phyloP scores from a whole-genome alignment of 371 early-diverging fungal genomes.

The Mucor sp. region DNA sequence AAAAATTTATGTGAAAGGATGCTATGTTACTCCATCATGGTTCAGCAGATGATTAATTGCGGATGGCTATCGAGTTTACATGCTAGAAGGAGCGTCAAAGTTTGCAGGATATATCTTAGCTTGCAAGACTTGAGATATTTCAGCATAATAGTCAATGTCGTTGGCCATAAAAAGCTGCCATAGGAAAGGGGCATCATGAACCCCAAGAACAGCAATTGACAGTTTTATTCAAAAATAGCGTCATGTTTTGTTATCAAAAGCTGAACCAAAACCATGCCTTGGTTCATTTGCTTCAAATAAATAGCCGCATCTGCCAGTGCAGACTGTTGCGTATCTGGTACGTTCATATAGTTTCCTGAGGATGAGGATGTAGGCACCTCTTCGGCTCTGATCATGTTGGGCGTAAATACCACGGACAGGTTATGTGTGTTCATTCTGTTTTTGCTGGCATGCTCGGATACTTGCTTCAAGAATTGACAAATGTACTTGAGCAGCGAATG shows the following conservation, averaged over 20 bases:
- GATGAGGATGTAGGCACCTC: slow-evolving; percentile 30
- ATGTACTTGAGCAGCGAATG: slow-evolving; percentile 60
- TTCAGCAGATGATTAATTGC: too few relatives aligned
- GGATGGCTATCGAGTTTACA: too few relatives aligned
- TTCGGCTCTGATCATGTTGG: slow-evolving; percentile 78
- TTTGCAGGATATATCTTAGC: too few relatives aligned
- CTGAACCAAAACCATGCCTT: slow-evolving; percentile 33
- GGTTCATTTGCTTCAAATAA: slow-evolving; percentile 37
- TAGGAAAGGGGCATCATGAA: too few relatives aligned
- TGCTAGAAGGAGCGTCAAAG: too few relatives aligned
- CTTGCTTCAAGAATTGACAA: slow-evolving; percentile 63
- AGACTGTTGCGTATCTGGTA: slow-evolving; percentile 24
- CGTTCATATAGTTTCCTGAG: slow-evolving; percentile 4
- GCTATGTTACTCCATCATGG: too few relatives aligned
- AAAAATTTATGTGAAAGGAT: too few relatives aligned
- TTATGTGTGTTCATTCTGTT: slow-evolving; percentile 87
- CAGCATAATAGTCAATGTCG: too few relatives aligned
- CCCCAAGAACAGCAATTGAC: too few relatives aligned
- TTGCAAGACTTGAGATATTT: too few relatives aligned
- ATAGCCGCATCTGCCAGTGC: slow-evolving; percentile 28
- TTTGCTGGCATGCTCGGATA: slow-evolving; percentile 55
- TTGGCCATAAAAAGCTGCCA: too few relatives aligned
- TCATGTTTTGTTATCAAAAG: slow-evolving; percentile 20
- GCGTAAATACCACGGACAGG: slow-evolving; percentile 86
- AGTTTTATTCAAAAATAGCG: slow-evolving; percentile 10